Percentiles rank a stretch among this genome's conserved stretches.
These are phyloP conservation scores for Cornus florida DNA, from an alignment of 148 eudicot genomes.

Conservation along the genomic window DNA sequence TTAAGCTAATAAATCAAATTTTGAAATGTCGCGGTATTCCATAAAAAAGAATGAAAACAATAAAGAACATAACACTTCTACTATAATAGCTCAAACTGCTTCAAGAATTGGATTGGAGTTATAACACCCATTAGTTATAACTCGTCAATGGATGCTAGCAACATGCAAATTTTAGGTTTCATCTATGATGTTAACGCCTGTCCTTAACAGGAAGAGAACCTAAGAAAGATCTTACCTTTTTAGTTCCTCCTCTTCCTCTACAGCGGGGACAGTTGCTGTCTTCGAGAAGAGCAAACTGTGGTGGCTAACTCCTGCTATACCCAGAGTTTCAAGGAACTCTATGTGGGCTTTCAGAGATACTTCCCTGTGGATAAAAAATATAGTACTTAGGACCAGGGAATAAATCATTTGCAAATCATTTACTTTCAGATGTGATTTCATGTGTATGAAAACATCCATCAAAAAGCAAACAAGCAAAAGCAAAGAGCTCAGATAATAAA, in stretches of 20 bases:
- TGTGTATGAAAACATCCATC: not conserved
- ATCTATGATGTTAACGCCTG: not conserved
- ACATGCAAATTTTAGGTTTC: not conserved
- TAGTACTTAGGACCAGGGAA: not conserved
- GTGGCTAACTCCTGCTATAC: conserved; percentile 92
- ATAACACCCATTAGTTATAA: not conserved
- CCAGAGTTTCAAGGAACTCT: conserved; percentile 73
- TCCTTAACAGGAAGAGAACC: not conserved
- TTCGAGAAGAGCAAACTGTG: conserved; percentile 95
- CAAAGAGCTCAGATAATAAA: not conserved
- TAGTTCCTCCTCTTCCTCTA: conserved; percentile 48
- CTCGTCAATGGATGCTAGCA: not conserved
- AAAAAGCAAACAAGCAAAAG: not conserved
- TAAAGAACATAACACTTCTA: not conserved
- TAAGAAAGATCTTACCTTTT: conserved; percentile 43
- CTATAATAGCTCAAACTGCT: not conserved
- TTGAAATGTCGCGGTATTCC: not conserved
- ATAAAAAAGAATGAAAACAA: not conserved
- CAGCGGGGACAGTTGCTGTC: conserved; percentile 64
- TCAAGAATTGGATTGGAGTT: not conserved
- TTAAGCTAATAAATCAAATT: conserved; percentile 9
- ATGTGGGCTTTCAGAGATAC: conserved; percentile 60
- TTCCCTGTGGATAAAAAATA: conserved; percentile 46
- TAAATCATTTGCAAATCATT: not conserved
- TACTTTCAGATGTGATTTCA: not conserved